Percentiles rank a stretch among this genome's conserved stretches.
Conservation (phyloP, 192 early-diverging fungal species). For the Spizellomyces sp. region DNA sequence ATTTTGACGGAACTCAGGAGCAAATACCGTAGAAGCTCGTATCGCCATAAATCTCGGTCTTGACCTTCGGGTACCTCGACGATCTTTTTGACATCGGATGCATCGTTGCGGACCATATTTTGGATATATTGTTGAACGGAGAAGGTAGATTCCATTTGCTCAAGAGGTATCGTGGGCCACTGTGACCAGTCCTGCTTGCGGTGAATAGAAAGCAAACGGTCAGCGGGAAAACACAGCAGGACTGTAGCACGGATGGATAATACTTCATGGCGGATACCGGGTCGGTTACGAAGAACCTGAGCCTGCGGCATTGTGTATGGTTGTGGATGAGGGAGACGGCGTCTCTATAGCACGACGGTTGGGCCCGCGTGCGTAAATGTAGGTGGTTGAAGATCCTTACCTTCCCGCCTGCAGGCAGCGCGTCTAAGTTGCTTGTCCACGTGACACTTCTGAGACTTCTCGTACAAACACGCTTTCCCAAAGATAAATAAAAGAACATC, state of each 20-base stretch:
- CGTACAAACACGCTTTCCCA: no score
- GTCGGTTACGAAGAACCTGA: constrained; percentile 15
- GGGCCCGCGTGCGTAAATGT: no score
- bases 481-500: no score
- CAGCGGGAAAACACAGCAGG: background rate
- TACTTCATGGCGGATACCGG: constrained; percentile 29
- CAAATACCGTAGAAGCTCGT: constrained; percentile 81
- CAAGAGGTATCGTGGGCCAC: constrained; percentile 47
- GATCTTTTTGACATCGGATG: constrained; percentile 62
- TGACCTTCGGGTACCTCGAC: constrained; percentile 64
- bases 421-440: no score
- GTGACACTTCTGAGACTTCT: no score
- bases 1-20: background rate
- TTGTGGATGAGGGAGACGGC: no score
- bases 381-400: no score
- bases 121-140: constrained; percentile 83
- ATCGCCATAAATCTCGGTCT: constrained; percentile 77
- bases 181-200: constrained; percentile 37
- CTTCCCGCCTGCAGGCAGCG: no score
- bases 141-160: constrained; percentile 71
- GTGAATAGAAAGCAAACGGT: no score
- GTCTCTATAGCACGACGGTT: no score
- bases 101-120: constrained; percentile 63
- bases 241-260: no score
- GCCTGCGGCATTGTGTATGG: no score